A percentile compares a stretch with the other conserved stretches of the same genome.
Evolutionary conservation across 1,139 yeast genomes (phyloP).

Genomic region (Blastobotrys capitulatus): DNA sequence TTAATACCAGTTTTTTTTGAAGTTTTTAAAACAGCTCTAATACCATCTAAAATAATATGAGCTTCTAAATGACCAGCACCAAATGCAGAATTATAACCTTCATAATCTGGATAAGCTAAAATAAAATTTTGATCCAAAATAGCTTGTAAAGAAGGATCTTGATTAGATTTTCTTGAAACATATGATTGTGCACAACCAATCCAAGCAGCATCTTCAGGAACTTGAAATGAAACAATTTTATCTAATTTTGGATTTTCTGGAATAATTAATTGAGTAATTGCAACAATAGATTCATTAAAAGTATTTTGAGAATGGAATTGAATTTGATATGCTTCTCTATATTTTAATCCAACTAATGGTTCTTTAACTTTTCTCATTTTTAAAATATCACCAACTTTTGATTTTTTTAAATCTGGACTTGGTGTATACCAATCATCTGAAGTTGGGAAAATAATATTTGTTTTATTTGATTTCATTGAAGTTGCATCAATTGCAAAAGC

Average conservation of each 20-base stretch:
- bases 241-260: constrained; percentile 19
- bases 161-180: constrained; percentile 15
- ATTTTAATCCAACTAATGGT: constrained; percentile 11
- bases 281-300: constrained; percentile 23
- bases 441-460: constrained; percentile 9
- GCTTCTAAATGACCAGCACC: constrained; percentile 23
- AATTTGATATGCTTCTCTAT: constrained; percentile 24
- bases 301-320: constrained; percentile 25
- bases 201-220: constrained; percentile 27
- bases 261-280: constrained; percentile 27
- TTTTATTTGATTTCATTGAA: not conserved
- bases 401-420: constrained; percentile 10
- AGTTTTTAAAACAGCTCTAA: constrained; percentile 22
- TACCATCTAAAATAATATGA: constrained; percentile 21
- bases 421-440: constrained; percentile 20
- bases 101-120: constrained; percentile 22
- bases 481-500: not conserved
- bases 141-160: constrained; percentile 14
- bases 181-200: constrained; percentile 30
- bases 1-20: constrained; percentile 15
- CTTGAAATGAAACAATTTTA: constrained; percentile 26
- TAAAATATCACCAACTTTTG: constrained; percentile 19
- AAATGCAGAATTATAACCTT: constrained; percentile 21
- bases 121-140: constrained; percentile 21
- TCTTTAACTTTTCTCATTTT: constrained; percentile 16